Base-by-base conservation (phyloP, 352 stramenopile species). In the Phytophthora crassamura region DNA sequence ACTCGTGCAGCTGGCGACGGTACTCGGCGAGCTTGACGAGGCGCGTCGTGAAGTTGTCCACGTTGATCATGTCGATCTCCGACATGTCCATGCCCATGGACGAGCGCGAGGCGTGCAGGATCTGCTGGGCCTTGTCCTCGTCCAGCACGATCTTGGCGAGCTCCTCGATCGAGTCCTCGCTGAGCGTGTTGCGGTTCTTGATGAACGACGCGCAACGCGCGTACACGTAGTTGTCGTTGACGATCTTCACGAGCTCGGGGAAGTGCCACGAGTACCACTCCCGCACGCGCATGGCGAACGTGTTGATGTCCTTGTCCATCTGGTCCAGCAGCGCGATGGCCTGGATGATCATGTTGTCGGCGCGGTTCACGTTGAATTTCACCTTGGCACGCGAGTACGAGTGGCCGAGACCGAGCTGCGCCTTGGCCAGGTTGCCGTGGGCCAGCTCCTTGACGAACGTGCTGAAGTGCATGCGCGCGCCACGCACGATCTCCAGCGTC, bases 221-320 rank as follows among this genome's bases (percentile, higher is more conserved):
- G 89, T 99, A 99, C 64, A 99, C 89, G 78, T 99, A 99, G 81
- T 99, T 99, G 84, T 99, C 98, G 69, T 99, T 99, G 47, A 99
- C 97, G 67, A 99, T 97, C 74, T 99, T 98, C 59, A 98, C 93
- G 34, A 99, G 86, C 87, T 99, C 98, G 14, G 98, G 98, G 80
- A 99, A 99, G 79, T 99, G 98, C 98, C 98, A 99, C 76, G 91
- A 98, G 88, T 99, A 99, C 98, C 98, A 99, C 82, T 99, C 98
- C 46, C 97, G 90, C 56, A 99, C 94, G 59, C 98, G 91, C 98
- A 99, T 99, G 50, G 97, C 95, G 77, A 99, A 99, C 49, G 98
- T 99, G 83, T 99, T 99, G 51, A 99, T 92, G 83, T 99, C 98
- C 88, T 99, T 99, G 86, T 99, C 98, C 86, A 99, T 90, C 69